Percentiles rank a stretch among this genome's conserved stretches.
phyloP scores from a whole-genome alignment of 192 early-diverging fungal species.

The Cetraspora pellucida region DNA sequence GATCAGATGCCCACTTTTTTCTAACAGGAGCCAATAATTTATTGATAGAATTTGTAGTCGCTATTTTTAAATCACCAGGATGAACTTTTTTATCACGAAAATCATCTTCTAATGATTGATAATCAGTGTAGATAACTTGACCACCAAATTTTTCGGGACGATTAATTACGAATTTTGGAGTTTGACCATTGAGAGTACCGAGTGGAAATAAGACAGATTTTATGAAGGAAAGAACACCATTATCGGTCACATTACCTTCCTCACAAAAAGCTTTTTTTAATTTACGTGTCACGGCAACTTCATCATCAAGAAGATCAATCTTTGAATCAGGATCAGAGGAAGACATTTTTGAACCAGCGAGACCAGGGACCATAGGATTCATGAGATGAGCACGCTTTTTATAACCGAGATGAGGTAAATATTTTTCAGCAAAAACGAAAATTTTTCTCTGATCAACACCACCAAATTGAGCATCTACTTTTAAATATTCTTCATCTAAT shows the following conservation, averaged over 20 bases:
- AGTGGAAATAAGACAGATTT: constrained; percentile 91
- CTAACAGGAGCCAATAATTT: constrained; percentile 86
- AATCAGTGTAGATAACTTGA: constrained; percentile 71
- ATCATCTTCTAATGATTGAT: constrained; percentile 77
- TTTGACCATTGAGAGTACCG: constrained; percentile 62
- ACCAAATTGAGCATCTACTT: constrained; percentile 93
- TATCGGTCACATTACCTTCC: constrained; percentile 88
- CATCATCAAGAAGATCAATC: constrained; percentile 91
- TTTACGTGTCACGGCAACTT: constrained; percentile 80
- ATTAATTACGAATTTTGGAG: constrained; percentile 63
- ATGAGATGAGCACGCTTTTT: constrained; percentile 97
- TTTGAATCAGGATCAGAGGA: constrained; percentile 97
- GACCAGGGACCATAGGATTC: constrained; percentile 97
- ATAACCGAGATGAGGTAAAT: constrained; percentile 91
- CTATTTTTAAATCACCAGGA: constrained; percentile 93
- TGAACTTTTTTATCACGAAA: constrained; percentile 87
- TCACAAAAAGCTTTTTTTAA: constrained; percentile 97
- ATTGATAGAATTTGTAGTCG: constrained; percentile 82
- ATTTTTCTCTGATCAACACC: constrained; percentile 99
- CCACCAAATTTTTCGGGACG: constrained; percentile 94
- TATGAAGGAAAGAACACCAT: constrained; percentile 90
- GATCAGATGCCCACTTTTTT: constrained; percentile 63
- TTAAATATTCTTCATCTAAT: constrained; percentile 96
- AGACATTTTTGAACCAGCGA: constrained; percentile 94
- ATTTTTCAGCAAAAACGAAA: constrained; percentile 96